These are phyloP conservation scores for Endoconidiophora polonica DNA, from an alignment of 2,329 filamentous ascomycete species.

Conservation along the genomic window DNA sequence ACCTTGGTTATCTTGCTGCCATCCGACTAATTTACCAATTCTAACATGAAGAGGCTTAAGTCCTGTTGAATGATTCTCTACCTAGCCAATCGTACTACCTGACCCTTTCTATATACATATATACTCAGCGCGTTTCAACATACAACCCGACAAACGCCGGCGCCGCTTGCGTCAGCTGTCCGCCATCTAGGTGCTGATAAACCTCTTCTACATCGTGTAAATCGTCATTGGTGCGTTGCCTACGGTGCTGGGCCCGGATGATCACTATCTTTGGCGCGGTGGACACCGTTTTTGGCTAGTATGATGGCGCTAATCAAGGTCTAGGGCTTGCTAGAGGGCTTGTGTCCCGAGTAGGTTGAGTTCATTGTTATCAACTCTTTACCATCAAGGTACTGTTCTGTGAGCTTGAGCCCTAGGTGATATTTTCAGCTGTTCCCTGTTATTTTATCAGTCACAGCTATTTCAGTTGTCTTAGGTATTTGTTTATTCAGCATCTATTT, in stretches of 20 bases:
- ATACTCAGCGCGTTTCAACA: too few relatives aligned
- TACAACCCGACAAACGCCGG: neutral
- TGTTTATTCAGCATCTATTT: too few relatives aligned
- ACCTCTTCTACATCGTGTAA: conserved; percentile 27
- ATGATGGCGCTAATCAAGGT: conserved; percentile 39
- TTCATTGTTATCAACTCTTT: conserved; percentile 16
- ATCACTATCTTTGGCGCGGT: conserved; percentile 44
- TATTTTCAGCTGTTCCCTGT: too few relatives aligned
- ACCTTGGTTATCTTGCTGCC: neutral
- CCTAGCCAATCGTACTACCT: too few relatives aligned
- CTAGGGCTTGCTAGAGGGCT: conserved; percentile 30
- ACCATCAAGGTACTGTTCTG: too few relatives aligned
- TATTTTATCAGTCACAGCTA: too few relatives aligned
- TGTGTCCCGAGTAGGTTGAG: conserved; percentile 29
- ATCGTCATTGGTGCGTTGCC: conserved; percentile 31
- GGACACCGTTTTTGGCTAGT: conserved; percentile 45
- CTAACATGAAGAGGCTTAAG: too few relatives aligned
- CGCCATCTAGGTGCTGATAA: conserved; percentile 23
- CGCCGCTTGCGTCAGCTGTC: conserved; percentile 18
- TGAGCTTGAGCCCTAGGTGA: too few relatives aligned
- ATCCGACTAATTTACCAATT: too few relatives aligned
- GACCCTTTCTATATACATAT: too few relatives aligned
- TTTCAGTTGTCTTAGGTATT: too few relatives aligned
- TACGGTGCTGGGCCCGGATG: conserved; percentile 27
- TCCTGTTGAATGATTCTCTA: too few relatives aligned